Base-by-base conservation (phyloP, 768 basidiomycete species). In the Rhodotorula kratochvilovae region DNA sequence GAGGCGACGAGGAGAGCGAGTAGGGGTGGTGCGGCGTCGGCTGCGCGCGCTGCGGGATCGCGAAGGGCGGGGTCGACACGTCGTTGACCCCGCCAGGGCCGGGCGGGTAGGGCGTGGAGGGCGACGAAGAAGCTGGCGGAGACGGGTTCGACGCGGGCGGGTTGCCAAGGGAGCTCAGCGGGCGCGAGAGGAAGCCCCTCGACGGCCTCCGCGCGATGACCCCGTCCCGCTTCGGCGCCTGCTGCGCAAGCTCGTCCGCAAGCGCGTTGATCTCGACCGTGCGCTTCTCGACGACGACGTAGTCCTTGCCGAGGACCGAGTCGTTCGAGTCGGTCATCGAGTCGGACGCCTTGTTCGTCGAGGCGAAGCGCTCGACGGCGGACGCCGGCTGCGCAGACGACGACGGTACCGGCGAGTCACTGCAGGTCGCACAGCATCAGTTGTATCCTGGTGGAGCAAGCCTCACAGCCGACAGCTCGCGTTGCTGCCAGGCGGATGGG, bases 261-360 rank as follows among this genome's bases (percentile, higher is more conserved):
- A 92, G 86, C 25, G 87, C 87, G 79, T 91, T 92, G 79, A 97
- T 91, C 79, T 98, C 94, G 5, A 97, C 90, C 3, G 90, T 90
- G 61, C 88, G 85, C 64, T 99, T 92, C 54, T 89, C 93, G 2
- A 98, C 90, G 1, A 99, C 85, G 0, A 98, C 95, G 76, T 99
- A 99, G 77, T 98, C 95, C 63, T 78, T 77, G 2, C 79, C 80
- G 16, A 82, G 77, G 0, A 79, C 70, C 51, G 79, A 72, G 87
- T 85, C 63, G 89, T 85, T 60, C 53, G 73, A 75, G n/a, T 68
- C 70, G 33, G 61, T 35, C 70, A 75, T 68, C 27, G 70, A 71
- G 51, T 87, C 57, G 23, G 42, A 39, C 21, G 23, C 51, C 65
- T 55, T 72, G 51, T 61, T 63, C 29, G 48, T 50, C 43, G 33